Evolutionary conservation across 2,329 filamentous ascomycete species (phyloP).

Genomic region (Pestalotiopsis sp.): DNA sequence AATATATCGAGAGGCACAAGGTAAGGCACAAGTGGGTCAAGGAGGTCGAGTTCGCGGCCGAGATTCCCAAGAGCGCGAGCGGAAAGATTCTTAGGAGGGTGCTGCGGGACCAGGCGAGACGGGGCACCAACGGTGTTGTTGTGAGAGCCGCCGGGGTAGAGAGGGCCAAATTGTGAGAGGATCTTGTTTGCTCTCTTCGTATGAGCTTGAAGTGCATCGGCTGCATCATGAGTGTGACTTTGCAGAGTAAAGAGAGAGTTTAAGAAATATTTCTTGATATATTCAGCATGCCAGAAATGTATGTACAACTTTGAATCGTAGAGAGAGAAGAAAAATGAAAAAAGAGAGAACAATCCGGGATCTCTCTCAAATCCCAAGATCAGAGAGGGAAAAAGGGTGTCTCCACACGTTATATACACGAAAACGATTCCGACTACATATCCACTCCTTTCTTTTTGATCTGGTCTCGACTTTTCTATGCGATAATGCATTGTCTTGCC

Average conservation of each 20-base stretch:
- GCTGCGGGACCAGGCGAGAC: constrained; percentile 43
- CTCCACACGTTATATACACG: background rate
- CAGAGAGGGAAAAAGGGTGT: background rate
- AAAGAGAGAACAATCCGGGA: background rate
- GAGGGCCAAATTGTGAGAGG: background rate
- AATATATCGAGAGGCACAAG: constrained; percentile 55
- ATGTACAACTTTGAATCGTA: constrained; percentile 1
- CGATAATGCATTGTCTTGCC: background rate
- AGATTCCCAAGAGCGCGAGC: constrained; percentile 61
- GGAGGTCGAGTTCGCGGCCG: constrained; percentile 50
- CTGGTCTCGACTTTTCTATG: background rate
- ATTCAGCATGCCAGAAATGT: background rate
- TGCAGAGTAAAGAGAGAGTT: background rate
- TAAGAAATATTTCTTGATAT: background rate
- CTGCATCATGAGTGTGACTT: too few relatives aligned
- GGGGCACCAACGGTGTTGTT: constrained; percentile 22
- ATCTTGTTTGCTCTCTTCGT: background rate
- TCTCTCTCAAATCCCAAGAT: background rate
- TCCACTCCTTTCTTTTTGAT: background rate
- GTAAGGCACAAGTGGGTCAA: constrained; percentile 57
- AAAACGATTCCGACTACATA: background rate
- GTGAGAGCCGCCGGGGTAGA: constrained; percentile 16
- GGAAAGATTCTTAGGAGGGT: constrained; percentile 62
- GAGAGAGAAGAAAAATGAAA: background rate
- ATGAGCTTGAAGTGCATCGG: background rate